Base-by-base conservation (phyloP, 1,139 yeast genomes). In the Geotrichum siamense region DNA sequence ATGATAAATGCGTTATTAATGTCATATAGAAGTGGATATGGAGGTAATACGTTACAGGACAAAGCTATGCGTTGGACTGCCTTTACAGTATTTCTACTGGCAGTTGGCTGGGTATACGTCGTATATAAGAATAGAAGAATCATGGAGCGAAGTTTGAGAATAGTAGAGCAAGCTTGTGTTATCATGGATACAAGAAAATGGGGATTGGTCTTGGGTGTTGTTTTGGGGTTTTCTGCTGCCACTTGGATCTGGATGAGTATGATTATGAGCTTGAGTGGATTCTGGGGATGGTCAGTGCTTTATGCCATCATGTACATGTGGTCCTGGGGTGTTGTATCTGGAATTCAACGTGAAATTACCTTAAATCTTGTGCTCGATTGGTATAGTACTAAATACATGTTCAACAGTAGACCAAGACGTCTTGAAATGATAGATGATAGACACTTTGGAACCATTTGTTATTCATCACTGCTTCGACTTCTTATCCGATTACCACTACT, bases 321-420 rank as follows among this genome's bases (percentile, higher is more conserved):
- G 72, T 64, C 72, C 1, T 66, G 69, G 65, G 67, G 67, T 1
- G 62, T 68, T 16, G 48, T 68, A 10, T 56, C 64, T 37, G 68
- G 69, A 3, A 51, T 68, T 31, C 67, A 66, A 47, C 57, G 68
- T 16, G 56, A 59, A 22, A 53, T 65, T 2, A 53, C 66, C 2
- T 53, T 70, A 1, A 62, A 63, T 4, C 54, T 65, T 2, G 67
- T 68, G 5, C 54, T 63, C 2, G 68, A 64, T 44, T 69, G 72
- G 71, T 67, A 66, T 48, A 62, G 64, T 47, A 57, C 60, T 39
- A 58, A 66, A 1, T n/a, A n/a, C n/a, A n/a, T n/a, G n/a, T n/a
- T n/a, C n/a, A 61, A 56, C 35, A 36, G 54, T n/a, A 51, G 65
- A 2, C 51, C 55, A 3, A 33, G 21, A 20, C 16, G 37, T 8